Base-by-base conservation (phyloP, 2,329 filamentous ascomycete species). In the Epichloe gansuensis region DNA sequence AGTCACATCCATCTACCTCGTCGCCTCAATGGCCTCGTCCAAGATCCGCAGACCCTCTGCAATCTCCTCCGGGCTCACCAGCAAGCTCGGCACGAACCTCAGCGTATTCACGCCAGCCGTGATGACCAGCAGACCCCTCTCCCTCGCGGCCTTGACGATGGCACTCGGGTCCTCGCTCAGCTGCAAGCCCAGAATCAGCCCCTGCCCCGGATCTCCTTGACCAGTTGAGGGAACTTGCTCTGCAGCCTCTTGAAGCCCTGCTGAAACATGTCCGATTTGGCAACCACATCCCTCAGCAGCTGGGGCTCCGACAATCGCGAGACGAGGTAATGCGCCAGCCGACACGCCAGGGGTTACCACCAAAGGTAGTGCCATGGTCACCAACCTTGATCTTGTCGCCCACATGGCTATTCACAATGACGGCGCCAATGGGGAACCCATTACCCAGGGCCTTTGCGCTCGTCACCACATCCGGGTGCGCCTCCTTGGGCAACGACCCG, bases 361-460 rank as follows among this genome's bases (percentile, higher is more conserved):
- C 91, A 62, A 95, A 96, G 0, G 91, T 96, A 15, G 91, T 96
- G 48, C 91, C 91, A 69, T 96, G 91, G 67, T 96, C 91, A 54
- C 91, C 88, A 11, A 69, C 69, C 59, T 68, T 65, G 57, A 73
- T 73, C 61, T 67, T 72, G 25, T 71, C 69, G 43, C 61, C 59
- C 5, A 74, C 70, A 23, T 63, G 59, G 50, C 65, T 62, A 13
- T 69, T 73, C 28, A 75, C 69, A 25, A 74, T 59, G 23, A 72
- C 70, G 6, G 93, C 93, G 49, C 89, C 93, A 59, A 98, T 91
- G 47, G 93, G 93, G 68, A 96, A 91, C 5, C 93, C 93, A 64
- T 98, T 98, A 15, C 93, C 93, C 2, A 98, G 82, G 1, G 93
- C 93, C 74, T 98, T 98, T 53, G 93, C 93, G 0, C 88, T 91